Evolutionary conservation across 257 asterid species (phyloP), one percentile per base, ranked within the genome.

Genomic region (Penstemon davidsonii): DNA sequence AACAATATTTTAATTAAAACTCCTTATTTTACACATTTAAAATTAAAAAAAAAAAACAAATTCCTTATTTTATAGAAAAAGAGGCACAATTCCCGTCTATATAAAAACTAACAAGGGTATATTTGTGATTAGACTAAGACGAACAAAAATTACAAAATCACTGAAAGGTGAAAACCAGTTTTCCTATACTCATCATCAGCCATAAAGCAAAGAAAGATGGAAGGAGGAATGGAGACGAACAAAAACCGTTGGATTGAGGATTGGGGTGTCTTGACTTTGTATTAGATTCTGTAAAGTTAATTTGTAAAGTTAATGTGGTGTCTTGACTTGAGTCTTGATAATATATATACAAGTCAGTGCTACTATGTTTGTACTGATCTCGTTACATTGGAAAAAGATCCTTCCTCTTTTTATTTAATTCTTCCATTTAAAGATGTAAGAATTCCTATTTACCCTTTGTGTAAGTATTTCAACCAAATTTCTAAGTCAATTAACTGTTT

Each of bases 221-320:
- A 96, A 0, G 98, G 98, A 56, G 98, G 96, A 63, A 92, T 92
- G 98, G 98, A 87, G 75, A 52, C 85, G 0, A 72, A 87, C 73
- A 89, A 84, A 88, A 89, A 92, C 78, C 89, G 83, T 54, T 92
- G 91, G 89, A 82, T 92, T 72, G 98, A 92, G 76, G 96, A 89
- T 0, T 92, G 98, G 98, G 67, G 72, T 55, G 10, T 67, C 64
- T n/a, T n/a, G n/a, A n/a, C n/a, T n/a, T n/a, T n/a, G n/a, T n/a
- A n/a, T n/a, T n/a, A n/a, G n/a, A n/a, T n/a, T n/a, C n/a, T n/a
- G n/a, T n/a, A n/a, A n/a, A n/a, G n/a, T n/a, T n/a, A n/a, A n/a
- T n/a, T n/a, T n/a, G n/a, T n/a, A n/a, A n/a, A n/a, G n/a, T n/a
- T n/a, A n/a, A n/a, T n/a, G n/a, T n/a, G n/a, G n/a, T n/a, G n/a